Percentiles rank a stretch among this genome's conserved stretches.
Conservation (phyloP, 306 rosid species). For the Glycine latifolia region DNA sequence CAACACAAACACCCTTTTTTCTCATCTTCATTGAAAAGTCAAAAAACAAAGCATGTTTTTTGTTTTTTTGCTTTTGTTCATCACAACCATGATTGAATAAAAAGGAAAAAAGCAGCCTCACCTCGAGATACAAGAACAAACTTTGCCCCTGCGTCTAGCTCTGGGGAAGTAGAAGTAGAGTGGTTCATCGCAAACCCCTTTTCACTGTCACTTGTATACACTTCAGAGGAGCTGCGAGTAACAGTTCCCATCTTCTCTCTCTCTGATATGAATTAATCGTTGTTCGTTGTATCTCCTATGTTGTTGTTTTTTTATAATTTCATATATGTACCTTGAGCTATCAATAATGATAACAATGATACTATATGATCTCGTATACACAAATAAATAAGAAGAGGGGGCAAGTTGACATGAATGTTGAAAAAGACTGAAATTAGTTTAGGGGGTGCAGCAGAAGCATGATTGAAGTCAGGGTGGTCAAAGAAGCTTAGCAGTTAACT, state of each 20-base stretch:
- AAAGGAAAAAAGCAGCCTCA: constrained; percentile 22
- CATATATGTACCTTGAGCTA: constrained; percentile 43
- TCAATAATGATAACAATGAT: constrained; percentile 3
- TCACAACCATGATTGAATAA: neutral
- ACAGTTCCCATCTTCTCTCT: constrained; percentile 47
- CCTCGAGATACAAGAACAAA: constrained; percentile 86
- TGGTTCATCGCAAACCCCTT: constrained; percentile 43
- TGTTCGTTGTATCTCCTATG: neutral
- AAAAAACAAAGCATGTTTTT: no score
- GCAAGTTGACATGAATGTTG: constrained; percentile 45
- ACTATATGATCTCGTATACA: constrained; percentile 25
- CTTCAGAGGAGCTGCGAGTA: constrained; percentile 50
- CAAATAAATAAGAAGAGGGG: neutral
- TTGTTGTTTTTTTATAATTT: neutral
- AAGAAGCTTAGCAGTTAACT: constrained; percentile 42
- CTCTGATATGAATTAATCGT: constrained; percentile 14
- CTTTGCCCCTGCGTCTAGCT: constrained; percentile 80
- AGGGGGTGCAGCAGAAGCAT: constrained; percentile 37
- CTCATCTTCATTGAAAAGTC: constrained; percentile 1
- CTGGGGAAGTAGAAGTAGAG: constrained; percentile 44
- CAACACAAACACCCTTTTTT: constrained; percentile 39
- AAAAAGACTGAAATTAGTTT: constrained; percentile 44
- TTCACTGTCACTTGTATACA: constrained; percentile 52
- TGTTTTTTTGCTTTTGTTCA: neutral
- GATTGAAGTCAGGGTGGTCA: constrained; percentile 50